Evolutionary conservation across 768 basidiomycete species (phyloP), one percentile per base, ranked within the genome.

Genomic region (Zangia roseola): DNA sequence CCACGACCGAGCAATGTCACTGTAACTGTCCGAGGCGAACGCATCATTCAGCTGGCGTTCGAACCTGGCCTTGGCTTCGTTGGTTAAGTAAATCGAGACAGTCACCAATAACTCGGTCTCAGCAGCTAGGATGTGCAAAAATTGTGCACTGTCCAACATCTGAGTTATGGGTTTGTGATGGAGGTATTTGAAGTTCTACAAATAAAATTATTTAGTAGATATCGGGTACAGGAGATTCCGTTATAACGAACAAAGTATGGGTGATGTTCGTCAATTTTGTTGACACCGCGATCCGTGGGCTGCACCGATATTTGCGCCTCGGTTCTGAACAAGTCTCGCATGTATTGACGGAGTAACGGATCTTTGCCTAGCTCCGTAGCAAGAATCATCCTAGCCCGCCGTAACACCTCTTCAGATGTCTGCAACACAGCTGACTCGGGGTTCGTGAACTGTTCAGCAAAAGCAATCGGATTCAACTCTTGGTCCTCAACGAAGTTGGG

Each of bases 141-240:
- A 97, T 58, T 94, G 91, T 17, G 89, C 74, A 1, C 78, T 73
- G 34, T 83, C 77, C 33, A 83, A 58, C 81, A 95, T 85, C 5
- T 83, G 78, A 24, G 65, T 64, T 25, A 92, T 77, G 21, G 81
- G 83, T 61, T 97, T 98, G 52, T 86, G 77, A 23, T 77, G 72
- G 24, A 97, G 78, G 70, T 97, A 98, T 75, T 98, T 98, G 80
- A 98, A 98, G 59, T 82, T 85, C 95, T 99, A 30, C 35, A 35
- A 40, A 28, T 31, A 40, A 36, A 6, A 17, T 40, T 34, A 23
- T 33, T 65, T 28, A 55, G 50, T 17, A 36, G 23, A 37, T 24
- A 23, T 10, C 21, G 43, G 33, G 7, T 13, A 45, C 23, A 26
- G 35, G 40, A 2, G 12, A 44, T 40, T 21, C 40, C 12, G 24